Base-by-base conservation (phyloP, 257 asterid species). In the Asclepias syriaca region DNA sequence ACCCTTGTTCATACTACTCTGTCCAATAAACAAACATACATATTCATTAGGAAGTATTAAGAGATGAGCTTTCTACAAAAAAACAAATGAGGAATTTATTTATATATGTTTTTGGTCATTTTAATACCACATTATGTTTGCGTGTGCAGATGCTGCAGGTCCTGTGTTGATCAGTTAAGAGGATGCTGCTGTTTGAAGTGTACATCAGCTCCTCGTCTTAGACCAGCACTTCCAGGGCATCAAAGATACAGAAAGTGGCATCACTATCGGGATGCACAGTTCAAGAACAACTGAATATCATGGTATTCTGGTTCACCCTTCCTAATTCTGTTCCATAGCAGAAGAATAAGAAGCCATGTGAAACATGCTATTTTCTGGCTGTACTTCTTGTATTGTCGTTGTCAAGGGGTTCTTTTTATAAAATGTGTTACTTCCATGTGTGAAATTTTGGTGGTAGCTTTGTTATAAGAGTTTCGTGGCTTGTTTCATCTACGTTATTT, bases 211-310 rank as follows among this genome's bases (percentile, higher is more conserved):
- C 67, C 87, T 69, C 88, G 98, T 10, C 88, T 91, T 45, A 87
- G 97, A 84, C 97, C 98, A 0, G 81, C 88, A 72, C 84, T 87
- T 46, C 80, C 82, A 0, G 94, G 88, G 37, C 84, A 89, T 69
- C 89, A 91, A 71, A 87, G 97, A 80, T 93, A 91, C 87, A 71
- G 81, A 64, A 93, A 93, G 75, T 93, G 98, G 97, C 96, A 93
- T 70, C 83, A 43, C 6, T 93, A 93, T 81, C 83, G 97, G 13
- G 92, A 88, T 71, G 34, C 81, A 60, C 89, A 87, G 82, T 77
- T 81, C 72, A 86, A 82, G 70, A 72, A 65, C 69, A 58, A 74
- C 67, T 81, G 78, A 83, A 72, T 60, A 37, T 66, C 51, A 19
- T 27, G 34, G 34, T 29, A 29, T 29, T 29, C 58, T 45, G 55